Percentiles rank a stretch among this genome's conserved stretches.
phyloP scores from a whole-genome alignment of 2,329 filamentous ascomycete genomes.

The Ascochyta pisi region DNA sequence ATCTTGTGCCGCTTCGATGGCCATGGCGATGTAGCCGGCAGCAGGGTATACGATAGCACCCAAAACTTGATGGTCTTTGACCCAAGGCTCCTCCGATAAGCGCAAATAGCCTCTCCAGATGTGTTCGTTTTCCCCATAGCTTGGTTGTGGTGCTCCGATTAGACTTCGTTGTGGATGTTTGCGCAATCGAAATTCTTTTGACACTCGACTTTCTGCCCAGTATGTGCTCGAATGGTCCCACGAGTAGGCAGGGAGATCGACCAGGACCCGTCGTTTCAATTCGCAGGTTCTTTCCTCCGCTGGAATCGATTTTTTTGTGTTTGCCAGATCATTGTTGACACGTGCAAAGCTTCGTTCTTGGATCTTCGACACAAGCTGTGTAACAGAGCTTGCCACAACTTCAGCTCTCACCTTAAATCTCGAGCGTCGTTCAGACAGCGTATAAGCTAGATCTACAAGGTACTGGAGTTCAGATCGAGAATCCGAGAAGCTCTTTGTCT shows the following conservation, averaged over 20 bases:
- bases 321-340: too few relatives aligned
- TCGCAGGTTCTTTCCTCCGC: too few relatives aligned
- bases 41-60: conserved; percentile 24
- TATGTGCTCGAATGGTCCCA: conserved; percentile 43
- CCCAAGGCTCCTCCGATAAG: conserved; percentile 17
- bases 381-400: too few relatives aligned
- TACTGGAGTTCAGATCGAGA: too few relatives aligned
- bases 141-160: conserved; percentile 19
- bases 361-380: too few relatives aligned
- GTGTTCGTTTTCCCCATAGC: conserved; percentile 24
- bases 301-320: too few relatives aligned
- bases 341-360: too few relatives aligned
- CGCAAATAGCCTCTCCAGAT: conserved; percentile 30
- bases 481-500: too few relatives aligned
- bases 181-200: conserved; percentile 26
- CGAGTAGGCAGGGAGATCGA: conserved; percentile 39
- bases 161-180: conserved; percentile 21
- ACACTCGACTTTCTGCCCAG: conserved; percentile 34
- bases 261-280: neutral
- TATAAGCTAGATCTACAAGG: too few relatives aligned
- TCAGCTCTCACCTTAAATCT: too few relatives aligned
- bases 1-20: neutral
- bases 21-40: conserved; percentile 1
- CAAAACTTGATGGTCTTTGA: conserved; percentile 10
- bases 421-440: too few relatives aligned